Evolutionary conservation across 768 basidiomycete species (phyloP).

Genomic region (Mycena albidolilacea): DNA sequence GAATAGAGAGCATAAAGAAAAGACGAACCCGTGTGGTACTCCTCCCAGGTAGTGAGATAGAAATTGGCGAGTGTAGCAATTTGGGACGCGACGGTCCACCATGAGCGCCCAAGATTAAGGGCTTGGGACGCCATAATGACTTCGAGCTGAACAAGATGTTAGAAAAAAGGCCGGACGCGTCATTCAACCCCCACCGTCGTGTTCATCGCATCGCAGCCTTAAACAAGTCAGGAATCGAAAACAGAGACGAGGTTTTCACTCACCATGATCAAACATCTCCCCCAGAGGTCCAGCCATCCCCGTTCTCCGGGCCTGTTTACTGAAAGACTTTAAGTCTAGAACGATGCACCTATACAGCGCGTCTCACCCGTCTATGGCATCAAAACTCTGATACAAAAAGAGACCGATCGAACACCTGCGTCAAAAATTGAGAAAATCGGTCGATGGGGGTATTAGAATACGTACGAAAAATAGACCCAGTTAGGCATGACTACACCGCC

Average conservation of each 20-base stretch:
- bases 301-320: constrained; percentile 95
- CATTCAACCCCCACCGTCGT: constrained; percentile 75
- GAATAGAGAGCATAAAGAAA: neutral
- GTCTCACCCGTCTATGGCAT: constrained; percentile 89
- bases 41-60: constrained; percentile 86
- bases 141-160: constrained; percentile 74
- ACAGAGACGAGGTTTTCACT: constrained; percentile 31
- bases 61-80: constrained; percentile 83
- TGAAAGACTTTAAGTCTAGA: constrained; percentile 45
- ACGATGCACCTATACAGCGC: neutral
- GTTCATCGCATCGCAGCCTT: constrained; percentile 94
- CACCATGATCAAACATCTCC: constrained; percentile 98
- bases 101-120: constrained; percentile 91
- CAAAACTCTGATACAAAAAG: constrained; percentile 92
- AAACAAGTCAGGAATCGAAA: neutral
- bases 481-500: constrained; percentile 78
- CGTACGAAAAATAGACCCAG: constrained; percentile 94
- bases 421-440: constrained; percentile 17
- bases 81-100: constrained; percentile 97
- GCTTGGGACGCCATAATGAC: constrained; percentile 87
- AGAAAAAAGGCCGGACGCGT: constrained; percentile 11
- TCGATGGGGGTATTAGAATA: constrained; percentile 28
- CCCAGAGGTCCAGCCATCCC: constrained; percentile 99
- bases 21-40: constrained; percentile 86
- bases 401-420: constrained; percentile 88